Evolutionary conservation across 1,139 yeast species (phyloP).

Genomic region (Hansenula lynferdii): DNA sequence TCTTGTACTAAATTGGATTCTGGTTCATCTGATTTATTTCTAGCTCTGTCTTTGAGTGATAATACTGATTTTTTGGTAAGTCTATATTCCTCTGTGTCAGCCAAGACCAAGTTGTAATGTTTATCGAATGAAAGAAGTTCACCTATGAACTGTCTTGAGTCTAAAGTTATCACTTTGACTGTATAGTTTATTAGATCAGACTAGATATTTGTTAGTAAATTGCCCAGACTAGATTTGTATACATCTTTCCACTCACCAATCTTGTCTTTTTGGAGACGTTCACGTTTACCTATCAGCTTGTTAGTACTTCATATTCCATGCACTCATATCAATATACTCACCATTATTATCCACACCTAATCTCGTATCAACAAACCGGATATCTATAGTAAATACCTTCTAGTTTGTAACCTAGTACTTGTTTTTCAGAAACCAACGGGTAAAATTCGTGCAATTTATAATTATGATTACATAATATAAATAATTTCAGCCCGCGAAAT

Average conservation of each 20-base stretch:
- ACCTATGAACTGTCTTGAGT: slow-evolving; percentile 75
- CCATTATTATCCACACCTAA: no score
- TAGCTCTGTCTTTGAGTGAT: slow-evolving; percentile 32
- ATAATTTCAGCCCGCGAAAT: no score
- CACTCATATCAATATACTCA: no score
- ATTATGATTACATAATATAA: no score
- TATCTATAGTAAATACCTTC: no score
- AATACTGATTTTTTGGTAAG: slow-evolving; percentile 56
- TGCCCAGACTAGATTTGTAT: no score
- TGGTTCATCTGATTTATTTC: slow-evolving; percentile 22
- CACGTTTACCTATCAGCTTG: background rate
- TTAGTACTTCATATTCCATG: no score
- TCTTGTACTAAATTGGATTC: slow-evolving; percentile 35
- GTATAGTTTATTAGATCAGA: slow-evolving; percentile 72
- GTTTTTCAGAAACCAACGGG: no score
- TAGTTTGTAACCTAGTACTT: no score
- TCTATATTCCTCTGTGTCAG: slow-evolving; percentile 83
- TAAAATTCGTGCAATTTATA: no score
- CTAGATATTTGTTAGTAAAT: slow-evolving; percentile 27
- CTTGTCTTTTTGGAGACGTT: slow-evolving; percentile 37
- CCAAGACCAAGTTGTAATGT: slow-evolving; percentile 80
- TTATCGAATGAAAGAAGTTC: slow-evolving; percentile 84
- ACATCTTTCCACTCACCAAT: slow-evolving; percentile 22
- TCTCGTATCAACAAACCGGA: background rate
- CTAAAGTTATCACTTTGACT: slow-evolving; percentile 67